phyloP scores from a whole-genome alignment of 2,329 filamentous ascomycete genomes.

The Aspergillus sp. region DNA sequence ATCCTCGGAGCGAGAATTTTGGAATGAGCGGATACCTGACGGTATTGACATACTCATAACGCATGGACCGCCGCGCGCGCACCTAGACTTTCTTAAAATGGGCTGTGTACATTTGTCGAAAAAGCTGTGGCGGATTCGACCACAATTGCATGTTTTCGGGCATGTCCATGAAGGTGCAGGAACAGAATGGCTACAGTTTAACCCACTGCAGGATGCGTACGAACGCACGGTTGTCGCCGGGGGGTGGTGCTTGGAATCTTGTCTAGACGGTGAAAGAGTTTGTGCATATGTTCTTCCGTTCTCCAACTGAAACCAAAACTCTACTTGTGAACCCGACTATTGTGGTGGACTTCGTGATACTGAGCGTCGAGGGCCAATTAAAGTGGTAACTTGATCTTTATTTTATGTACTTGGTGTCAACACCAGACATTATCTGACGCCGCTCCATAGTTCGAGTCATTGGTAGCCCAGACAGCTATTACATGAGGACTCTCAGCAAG shows the following conservation, averaged over 20 bases:
- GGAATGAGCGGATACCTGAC: conserved; percentile 59
- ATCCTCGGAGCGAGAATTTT: conserved; percentile 54
- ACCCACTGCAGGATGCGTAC: conserved; percentile 59
- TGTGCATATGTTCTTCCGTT: neutral
- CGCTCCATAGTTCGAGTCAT: too few species aligned
- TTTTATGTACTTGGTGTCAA: neutral
- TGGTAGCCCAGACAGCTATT: neutral
- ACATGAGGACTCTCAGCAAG: neutral
- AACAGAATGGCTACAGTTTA: conserved; percentile 58
- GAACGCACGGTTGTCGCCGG: conserved; percentile 46
- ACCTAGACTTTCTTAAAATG: conserved; percentile 49
- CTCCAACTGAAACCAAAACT: conserved; percentile 11
- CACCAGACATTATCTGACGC: neutral
- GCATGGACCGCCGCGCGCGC: conserved; percentile 65
- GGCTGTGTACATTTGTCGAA: conserved; percentile 61
- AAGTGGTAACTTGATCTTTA: conserved; percentile 6
- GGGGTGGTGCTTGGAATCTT: conserved; percentile 2
- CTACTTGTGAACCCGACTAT: conserved; percentile 16
- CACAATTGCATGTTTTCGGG: conserved; percentile 71
- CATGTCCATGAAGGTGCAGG: conserved; percentile 71
- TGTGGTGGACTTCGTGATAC: conserved; percentile 12
- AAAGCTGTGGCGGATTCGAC: conserved; percentile 57
- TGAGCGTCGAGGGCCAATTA: conserved; percentile 10
- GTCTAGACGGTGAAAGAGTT: conserved; percentile 5
- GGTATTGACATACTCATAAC: conserved; percentile 70